These are phyloP conservation scores for Odontarrhena argentea DNA, from an alignment of 345 rosid genomes.

Conservation along the genomic window DNA sequence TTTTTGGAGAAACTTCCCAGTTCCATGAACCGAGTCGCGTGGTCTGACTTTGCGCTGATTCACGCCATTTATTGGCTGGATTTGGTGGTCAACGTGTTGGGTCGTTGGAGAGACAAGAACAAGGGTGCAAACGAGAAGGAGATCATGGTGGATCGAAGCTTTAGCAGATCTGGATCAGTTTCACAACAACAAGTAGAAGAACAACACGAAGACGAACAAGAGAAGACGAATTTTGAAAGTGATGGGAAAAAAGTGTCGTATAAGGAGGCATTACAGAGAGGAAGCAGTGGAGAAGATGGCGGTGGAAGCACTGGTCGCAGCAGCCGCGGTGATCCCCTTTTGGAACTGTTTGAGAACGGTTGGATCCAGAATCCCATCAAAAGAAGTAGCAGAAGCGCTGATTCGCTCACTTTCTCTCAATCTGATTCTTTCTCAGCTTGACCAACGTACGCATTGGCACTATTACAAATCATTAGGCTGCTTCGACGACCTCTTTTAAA, in stretches of 20 bases:
- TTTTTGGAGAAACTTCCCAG: conserved; percentile 36
- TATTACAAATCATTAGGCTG: not conserved
- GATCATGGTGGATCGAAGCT: conserved; percentile 46
- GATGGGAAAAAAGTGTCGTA: conserved; percentile 41
- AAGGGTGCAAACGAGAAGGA: conserved; percentile 57
- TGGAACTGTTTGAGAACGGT: conserved; percentile 57
- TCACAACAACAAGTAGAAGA: not conserved
- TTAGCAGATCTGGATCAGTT: conserved; percentile 36
- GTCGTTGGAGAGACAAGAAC: conserved; percentile 40
- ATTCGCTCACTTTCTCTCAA: conserved; percentile 29
- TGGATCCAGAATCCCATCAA: conserved; percentile 51
- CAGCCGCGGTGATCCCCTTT: conserved; percentile 41
- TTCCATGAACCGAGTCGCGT: conserved; percentile 40
- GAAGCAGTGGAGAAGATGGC: conserved; percentile 38
- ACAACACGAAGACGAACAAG: conserved; percentile 17
- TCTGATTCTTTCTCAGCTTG: conserved; percentile 28
- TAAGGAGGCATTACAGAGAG: conserved; percentile 59
- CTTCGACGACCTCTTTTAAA: not conserved
- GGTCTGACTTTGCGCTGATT: conserved; percentile 43
- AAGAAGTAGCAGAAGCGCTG: conserved; percentile 25
- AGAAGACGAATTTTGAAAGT: not conserved
- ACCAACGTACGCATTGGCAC: not conserved
- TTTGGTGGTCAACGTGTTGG: conserved; percentile 33
- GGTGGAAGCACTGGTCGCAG: conserved; percentile 29
- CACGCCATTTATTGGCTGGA: conserved; percentile 48